Percentiles rank a stretch among this genome's conserved stretches.
Evolutionary conservation across 352 stramenopile species (phyloP).

Genomic region (Pythium aristosporum): DNA sequence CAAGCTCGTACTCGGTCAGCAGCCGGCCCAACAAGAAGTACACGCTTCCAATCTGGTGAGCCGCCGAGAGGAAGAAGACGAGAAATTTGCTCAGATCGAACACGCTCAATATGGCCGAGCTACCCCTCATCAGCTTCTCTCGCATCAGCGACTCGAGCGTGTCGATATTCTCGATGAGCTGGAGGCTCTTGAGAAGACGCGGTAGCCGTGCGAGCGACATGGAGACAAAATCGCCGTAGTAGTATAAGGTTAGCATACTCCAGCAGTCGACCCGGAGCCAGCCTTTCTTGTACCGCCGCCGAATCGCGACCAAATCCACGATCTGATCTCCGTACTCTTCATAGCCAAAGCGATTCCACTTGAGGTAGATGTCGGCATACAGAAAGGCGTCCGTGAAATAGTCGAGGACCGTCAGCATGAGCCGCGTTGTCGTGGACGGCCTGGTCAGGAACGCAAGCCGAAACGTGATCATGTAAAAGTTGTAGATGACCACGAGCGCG

Average conservation of each 20-base stretch:
- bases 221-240: slow-evolving; percentile 15
- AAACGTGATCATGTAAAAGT: slow-evolving; percentile 37
- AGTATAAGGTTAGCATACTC: slow-evolving; percentile 29
- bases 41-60: slow-evolving; percentile 30
- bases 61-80: slow-evolving; percentile 28
- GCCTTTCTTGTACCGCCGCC: slow-evolving; percentile 26
- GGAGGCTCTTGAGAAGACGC: slow-evolving; percentile 22
- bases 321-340: slow-evolving; percentile 27
- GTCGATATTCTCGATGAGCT: slow-evolving; percentile 23
- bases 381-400: slow-evolving; percentile 24
- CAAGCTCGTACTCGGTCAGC: slow-evolving; percentile 13
- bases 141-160: slow-evolving; percentile 23
- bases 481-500: slow-evolving; percentile 37
- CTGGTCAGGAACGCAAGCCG: slow-evolving; percentile 25
- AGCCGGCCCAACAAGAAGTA: slow-evolving; percentile 29
- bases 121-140: slow-evolving; percentile 25
- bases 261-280: slow-evolving; percentile 29
- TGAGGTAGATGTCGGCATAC: slow-evolving; percentile 27
- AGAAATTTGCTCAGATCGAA: slow-evolving; percentile 35
- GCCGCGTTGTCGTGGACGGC: neutral
- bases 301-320: slow-evolving; percentile 25
- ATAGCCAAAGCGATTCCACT: slow-evolving; percentile 26
- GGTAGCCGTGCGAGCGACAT: slow-evolving; percentile 24
- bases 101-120: slow-evolving; percentile 22
- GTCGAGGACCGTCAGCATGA: slow-evolving; percentile 19